Conservation (phyloP, 2,329 filamentous ascomycete species). For the Plectosphaerella plurivora region DNA sequence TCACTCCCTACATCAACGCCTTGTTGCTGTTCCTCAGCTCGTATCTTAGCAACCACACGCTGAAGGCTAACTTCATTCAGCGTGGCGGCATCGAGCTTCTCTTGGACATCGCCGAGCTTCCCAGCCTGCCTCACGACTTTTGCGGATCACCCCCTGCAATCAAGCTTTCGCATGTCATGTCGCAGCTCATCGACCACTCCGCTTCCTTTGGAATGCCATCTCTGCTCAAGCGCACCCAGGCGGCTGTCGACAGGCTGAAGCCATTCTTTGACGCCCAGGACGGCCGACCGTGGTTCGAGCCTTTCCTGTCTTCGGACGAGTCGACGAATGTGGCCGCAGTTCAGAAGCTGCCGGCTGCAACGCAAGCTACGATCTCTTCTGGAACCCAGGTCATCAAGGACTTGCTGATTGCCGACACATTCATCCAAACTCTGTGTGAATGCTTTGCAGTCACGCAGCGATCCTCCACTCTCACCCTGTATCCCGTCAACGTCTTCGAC, state of each 20-base stretch:
- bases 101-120: conserved; percentile 77
- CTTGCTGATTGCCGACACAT: conserved; percentile 69
- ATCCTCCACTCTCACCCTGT: conserved; percentile 61
- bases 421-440: conserved; percentile 70
- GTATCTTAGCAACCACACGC: conserved; percentile 69
- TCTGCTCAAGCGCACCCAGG: conserved; percentile 69
- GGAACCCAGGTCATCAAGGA: conserved; percentile 79
- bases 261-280: conserved; percentile 55
- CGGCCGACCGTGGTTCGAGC: conserved; percentile 64
- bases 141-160: conserved; percentile 63
- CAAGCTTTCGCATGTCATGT: conserved; percentile 69
- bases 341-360: conserved; percentile 18
- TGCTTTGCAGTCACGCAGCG: conserved; percentile 69
- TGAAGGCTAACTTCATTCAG: conserved; percentile 72
- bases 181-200: conserved; percentile 74
- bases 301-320: conserved; percentile 50
- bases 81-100: conserved; percentile 78
- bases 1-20: conserved; percentile 69
- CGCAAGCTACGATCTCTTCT: conserved; percentile 40
- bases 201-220: conserved; percentile 79
- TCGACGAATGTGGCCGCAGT: conserved; percentile 14
- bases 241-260: conserved; percentile 62
- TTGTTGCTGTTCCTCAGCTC: conserved; percentile 69
- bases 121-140: conserved; percentile 73
- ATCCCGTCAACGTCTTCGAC: conserved; percentile 77